phyloP scores from a whole-genome alignment of 495 filamentous ascomycete genomes.

The Tuber microsphaerosporum region DNA sequence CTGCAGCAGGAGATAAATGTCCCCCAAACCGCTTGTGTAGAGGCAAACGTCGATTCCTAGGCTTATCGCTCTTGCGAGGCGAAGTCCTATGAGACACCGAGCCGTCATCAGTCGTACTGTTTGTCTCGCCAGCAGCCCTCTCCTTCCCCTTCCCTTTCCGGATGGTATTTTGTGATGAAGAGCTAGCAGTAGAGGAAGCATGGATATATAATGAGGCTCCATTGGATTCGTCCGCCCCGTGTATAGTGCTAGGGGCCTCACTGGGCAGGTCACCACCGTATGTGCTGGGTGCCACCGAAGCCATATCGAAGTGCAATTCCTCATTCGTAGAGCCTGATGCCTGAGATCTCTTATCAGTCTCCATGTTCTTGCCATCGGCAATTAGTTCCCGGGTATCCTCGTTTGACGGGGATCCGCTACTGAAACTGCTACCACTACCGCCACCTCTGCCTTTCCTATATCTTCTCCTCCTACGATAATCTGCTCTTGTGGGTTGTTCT shows the following conservation, averaged over 20 bases:
- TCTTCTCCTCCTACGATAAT: constrained; percentile 14
- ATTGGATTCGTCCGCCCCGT: not conserved
- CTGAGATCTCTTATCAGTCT: not conserved
- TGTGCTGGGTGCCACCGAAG: not conserved
- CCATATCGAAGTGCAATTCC: not conserved
- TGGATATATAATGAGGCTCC: not conserved
- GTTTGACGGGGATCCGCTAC: constrained; percentile 9
- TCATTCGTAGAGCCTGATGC: not conserved
- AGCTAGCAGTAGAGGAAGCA: not conserved
- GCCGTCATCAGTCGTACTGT: constrained; percentile 16
- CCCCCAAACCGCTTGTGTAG: constrained; percentile 22
- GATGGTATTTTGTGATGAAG: not conserved
- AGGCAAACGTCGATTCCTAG: constrained; percentile 15
- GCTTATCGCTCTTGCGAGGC: constrained; percentile 15
- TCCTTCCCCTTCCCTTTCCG: constrained; percentile 32
- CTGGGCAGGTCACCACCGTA: not conserved
- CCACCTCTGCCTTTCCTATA: constrained; percentile 16
- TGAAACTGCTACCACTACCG: constrained; percentile 7
- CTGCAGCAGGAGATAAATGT: constrained; percentile 8
- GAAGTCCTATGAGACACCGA: constrained; percentile 12
- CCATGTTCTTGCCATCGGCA: constrained; percentile 8
- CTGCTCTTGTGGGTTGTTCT: constrained; percentile 16
- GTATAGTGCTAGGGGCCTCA: not conserved
- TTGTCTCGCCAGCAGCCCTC: constrained; percentile 9
- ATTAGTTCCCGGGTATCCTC: constrained; percentile 10